A percentile compares a stretch with the other conserved stretches of the same genome.
Evolutionary conservation across 2,329 filamentous ascomycete species (phyloP).

Genomic region (Ophiostoma sp.): DNA sequence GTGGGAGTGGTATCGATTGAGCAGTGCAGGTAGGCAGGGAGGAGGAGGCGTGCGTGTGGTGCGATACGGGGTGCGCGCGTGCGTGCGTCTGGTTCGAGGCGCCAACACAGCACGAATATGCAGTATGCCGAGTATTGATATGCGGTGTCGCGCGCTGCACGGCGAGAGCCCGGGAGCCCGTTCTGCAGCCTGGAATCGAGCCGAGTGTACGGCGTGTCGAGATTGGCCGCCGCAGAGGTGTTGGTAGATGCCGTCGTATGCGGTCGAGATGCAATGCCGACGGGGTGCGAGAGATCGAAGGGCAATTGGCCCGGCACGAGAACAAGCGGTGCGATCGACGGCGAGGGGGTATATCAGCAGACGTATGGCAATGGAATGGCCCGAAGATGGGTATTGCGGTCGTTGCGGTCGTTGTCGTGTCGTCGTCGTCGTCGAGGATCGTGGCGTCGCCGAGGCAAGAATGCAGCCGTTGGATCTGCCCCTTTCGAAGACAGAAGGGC

Average conservation of each 20-base stretch:
- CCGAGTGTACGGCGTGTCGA: too few relatives aligned
- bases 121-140: background rate
- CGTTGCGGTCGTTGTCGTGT: conserved; percentile 5
- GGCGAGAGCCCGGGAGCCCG: background rate
- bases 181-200: background rate
- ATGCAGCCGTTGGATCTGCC: conserved; percentile 10
- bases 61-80: background rate
- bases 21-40: background rate
- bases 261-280: background rate
- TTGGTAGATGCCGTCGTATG: background rate
- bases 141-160: background rate
- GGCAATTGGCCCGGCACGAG: too few relatives aligned
- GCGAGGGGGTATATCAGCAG: background rate
- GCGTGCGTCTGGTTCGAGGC: background rate
- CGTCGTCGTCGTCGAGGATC: background rate
- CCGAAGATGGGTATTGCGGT: background rate
- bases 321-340: too few relatives aligned
- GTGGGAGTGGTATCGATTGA: background rate
- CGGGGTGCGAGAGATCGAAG: background rate
- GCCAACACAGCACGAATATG: conserved; percentile 5
- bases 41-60: background rate
- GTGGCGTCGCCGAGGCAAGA: background rate
- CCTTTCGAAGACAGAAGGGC: background rate
- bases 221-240: too few relatives aligned
- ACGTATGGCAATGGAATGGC: background rate